These are phyloP conservation scores for Phytophthora sansomeana DNA, from an alignment of 352 stramenopile species.

Conservation along the genomic window DNA sequence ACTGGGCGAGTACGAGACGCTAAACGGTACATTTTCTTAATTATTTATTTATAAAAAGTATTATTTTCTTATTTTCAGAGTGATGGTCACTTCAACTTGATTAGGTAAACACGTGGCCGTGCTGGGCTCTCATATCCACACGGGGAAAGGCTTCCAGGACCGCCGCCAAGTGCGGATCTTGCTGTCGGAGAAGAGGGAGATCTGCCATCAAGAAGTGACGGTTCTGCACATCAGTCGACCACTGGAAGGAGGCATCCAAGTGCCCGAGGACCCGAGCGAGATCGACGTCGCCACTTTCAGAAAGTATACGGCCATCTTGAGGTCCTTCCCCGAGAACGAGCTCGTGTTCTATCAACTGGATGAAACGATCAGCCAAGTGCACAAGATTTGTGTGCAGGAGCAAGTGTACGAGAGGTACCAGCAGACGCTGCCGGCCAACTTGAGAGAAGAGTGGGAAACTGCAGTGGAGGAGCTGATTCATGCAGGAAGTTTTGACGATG, in stretches of 20 bases:
- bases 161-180: constrained; percentile 73
- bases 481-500: constrained; percentile 58
- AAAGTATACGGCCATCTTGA: constrained; percentile 79
- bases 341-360: constrained; percentile 77
- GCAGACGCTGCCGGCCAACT: constrained; percentile 48
- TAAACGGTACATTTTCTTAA: constrained; percentile 55
- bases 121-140: constrained; percentile 65
- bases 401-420: constrained; percentile 58
- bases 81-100: constrained; percentile 34
- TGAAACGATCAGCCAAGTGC: constrained; percentile 66
- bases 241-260: constrained; percentile 61
- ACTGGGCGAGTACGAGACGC: constrained; percentile 67
- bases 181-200: constrained; percentile 66
- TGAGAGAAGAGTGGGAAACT: constrained; percentile 65
- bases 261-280: constrained; percentile 80
- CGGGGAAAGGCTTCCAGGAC: constrained; percentile 57
- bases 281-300: constrained; percentile 78
- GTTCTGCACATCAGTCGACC: constrained; percentile 80
- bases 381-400: constrained; percentile 59
- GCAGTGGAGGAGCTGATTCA: constrained; percentile 63
- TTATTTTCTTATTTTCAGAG: constrained; percentile 20
- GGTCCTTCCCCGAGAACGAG: constrained; percentile 79
- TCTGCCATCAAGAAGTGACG: constrained; percentile 61
- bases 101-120: constrained; percentile 65
- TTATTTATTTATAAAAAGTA: constrained; percentile 5